Evolutionary conservation across 1,284 basidiomycete species (phyloP), one percentile per base, ranked within the genome.

Genomic region (Ustilago vetiveriae): DNA sequence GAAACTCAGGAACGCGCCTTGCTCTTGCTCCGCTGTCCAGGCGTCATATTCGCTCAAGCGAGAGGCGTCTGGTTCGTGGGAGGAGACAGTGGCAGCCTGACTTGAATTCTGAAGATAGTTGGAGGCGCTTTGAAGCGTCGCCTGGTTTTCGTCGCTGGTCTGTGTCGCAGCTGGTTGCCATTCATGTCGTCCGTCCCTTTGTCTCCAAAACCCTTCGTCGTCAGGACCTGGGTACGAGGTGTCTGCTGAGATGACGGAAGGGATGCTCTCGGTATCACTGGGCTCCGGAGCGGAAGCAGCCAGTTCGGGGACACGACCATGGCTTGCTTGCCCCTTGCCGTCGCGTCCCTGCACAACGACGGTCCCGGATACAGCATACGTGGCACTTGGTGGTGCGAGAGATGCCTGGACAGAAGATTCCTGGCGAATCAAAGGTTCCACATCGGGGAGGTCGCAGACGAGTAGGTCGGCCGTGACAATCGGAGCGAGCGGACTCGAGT

Each of bases 191-290:
- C 67, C 67, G 26, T 70, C 53, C 29, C 62, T 63, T 27, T 70
- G 67, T 32, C 67, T 59, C 67, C 67, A 70, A 27, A 65, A 70
- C 11, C 67, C 67, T 19, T 65, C 67, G 29, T 65, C 62, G 16
- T 43, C 42, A 3, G 67, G 67, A 7, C 58, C 62, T 3, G 67
- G 67, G 22, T 65, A 70, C 8, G 56, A 32, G 8, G 44, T 23
- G 22, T 41, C 40, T 9, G 24, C 7, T 8, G 29, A 14, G 24
- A 8, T 27, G 29, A 9, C 33, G 9, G 47, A 8, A 19, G 7
- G 3, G 10, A 35, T 10, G 14, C 32, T 40, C 10, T 24, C 23
- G 14, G 30, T 22, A 3, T 21, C 16, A 6, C n/a, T n/a, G n/a
- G n/a, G n/a, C n/a, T n/a, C n/a, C n/a, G n/a, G n/a, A n/a, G 30